phyloP scores from a whole-genome alignment of 2,329 filamentous ascomycete species.

The Tolypocladium guangdongense region DNA sequence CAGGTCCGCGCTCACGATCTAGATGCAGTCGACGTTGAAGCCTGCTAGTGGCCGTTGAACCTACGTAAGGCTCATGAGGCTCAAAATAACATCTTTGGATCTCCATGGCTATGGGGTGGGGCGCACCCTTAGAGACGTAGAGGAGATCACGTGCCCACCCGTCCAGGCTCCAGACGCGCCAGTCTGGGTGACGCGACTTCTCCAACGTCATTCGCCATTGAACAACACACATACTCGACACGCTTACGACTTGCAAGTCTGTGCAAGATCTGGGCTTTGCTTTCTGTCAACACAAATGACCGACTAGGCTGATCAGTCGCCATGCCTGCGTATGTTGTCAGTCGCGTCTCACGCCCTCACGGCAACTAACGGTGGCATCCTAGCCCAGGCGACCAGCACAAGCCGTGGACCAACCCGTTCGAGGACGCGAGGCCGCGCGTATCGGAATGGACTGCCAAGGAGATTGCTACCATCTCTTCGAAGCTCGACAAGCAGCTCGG shows the following conservation, averaged over 20 bases:
- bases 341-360: conserved; percentile 4
- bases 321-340: conserved; percentile 33
- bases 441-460: conserved; percentile 73
- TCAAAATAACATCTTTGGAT: background rate
- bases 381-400: conserved; percentile 59
- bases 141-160: conserved; percentile 8
- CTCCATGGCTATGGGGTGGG: background rate
- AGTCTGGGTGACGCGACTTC: background rate
- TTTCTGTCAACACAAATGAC: conserved; percentile 11
- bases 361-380: conserved; percentile 8
- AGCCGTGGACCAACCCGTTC: conserved; percentile 62
- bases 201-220: background rate
- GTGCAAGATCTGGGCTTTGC: background rate
- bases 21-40: too few species aligned
- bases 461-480: conserved; percentile 80
- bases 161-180: background rate
- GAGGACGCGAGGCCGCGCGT: conserved; percentile 59
- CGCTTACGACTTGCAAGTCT: background rate
- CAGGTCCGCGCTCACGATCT: too few species aligned
- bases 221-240: background rate
- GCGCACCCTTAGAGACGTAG: background rate
- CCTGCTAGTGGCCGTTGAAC: background rate
- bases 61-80: background rate
- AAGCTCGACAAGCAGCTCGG: conserved; percentile 88
- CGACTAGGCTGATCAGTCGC: conserved; percentile 8